These are phyloP conservation scores for Umbilicus rupestris DNA, from an alignment of 164 flowering plant genomes.

Conservation along the genomic window DNA sequence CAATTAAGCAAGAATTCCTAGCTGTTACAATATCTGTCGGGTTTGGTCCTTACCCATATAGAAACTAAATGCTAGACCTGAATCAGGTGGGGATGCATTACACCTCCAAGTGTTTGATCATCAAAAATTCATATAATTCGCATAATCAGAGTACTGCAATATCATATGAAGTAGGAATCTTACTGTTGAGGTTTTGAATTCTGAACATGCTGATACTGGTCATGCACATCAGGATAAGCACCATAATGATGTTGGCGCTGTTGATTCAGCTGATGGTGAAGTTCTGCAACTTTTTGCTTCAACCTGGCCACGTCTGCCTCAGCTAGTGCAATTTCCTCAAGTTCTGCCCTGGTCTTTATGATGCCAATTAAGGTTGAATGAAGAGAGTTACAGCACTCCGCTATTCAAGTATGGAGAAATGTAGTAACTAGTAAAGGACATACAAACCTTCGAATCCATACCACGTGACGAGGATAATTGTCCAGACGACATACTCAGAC, in stretches of 20 bases:
- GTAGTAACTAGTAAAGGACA: not conserved
- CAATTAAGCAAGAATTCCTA: no score
- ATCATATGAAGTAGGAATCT: slow-evolving; percentile 15
- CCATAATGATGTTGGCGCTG: slow-evolving; percentile 93
- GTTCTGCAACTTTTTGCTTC: slow-evolving; percentile 98
- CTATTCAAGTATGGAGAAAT: not conserved
- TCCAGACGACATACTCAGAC: slow-evolving; percentile 91
- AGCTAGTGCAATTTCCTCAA: slow-evolving; percentile 97
- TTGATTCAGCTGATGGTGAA: slow-evolving; percentile 92
- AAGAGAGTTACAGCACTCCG: slow-evolving; percentile 5
- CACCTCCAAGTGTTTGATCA: not conserved
- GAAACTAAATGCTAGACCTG: no score
- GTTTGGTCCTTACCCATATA: no score
- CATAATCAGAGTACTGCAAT: not conserved
- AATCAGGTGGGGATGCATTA: not conserved
- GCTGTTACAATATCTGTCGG: no score
- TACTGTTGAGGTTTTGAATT: slow-evolving; percentile 66
- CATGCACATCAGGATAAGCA: slow-evolving; percentile 62
- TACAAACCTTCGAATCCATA: slow-evolving; percentile 91
- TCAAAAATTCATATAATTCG: not conserved
- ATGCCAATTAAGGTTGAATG: slow-evolving; percentile 9
- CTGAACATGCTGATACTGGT: slow-evolving; percentile 54
- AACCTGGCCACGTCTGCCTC: slow-evolving; percentile 96
- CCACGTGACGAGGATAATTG: slow-evolving; percentile 63
- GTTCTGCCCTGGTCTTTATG: slow-evolving; percentile 92